Base-by-base conservation (phyloP, 148 eudicot genomes). In the Silene latifolia region DNA sequence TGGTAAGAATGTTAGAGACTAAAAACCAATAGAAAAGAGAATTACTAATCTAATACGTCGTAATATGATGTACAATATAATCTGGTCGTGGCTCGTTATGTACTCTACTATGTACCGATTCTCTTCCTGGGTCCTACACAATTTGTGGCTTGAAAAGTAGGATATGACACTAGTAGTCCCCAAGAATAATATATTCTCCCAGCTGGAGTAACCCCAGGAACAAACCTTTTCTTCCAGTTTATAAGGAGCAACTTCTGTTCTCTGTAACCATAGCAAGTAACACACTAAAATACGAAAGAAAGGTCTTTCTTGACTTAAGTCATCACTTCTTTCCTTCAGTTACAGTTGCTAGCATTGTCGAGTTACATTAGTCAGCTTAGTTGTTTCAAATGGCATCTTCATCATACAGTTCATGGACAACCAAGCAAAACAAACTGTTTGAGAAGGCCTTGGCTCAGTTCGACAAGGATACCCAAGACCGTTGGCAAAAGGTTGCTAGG, bases 401-500 rank as follows among this genome's bases (percentile, higher is more conserved):
- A 6, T 82, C 87, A 69, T 74, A 71, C 56, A 78, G 83, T 78
- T 85, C 88, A 61, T 89, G 91, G 93, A 89, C 91, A 67, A 18
- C 88, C 3, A 82, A 80, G 83, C 86, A 87, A 76, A 89, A 89
- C 85, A 89, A 89, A 35, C 44, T 75, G 15, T 89, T 89, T 32
- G 93, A 89, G 59, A 80, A 86, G 68, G 91, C 93, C 51, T 78
- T 89, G 77, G 93, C 91, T 23, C 12, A 53, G 20, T 87, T 81
- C 70, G 91, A 87, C 18, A 80, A 79, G 75, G 83, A 86, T 65
- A 86, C 91, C 29, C 89, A 87, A 56, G 91, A 89, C 74, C 85
- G 89, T 32, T 89, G 93, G 93, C 88, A 86, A 79, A 89, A 86
- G 57, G 80, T 89, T 71, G 91, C 89, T 25, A 78, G 68, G 46